Evolutionary conservation across 2,329 filamentous ascomycete species (phyloP).

Genomic region (Colletotrichum theobromicola): DNA sequence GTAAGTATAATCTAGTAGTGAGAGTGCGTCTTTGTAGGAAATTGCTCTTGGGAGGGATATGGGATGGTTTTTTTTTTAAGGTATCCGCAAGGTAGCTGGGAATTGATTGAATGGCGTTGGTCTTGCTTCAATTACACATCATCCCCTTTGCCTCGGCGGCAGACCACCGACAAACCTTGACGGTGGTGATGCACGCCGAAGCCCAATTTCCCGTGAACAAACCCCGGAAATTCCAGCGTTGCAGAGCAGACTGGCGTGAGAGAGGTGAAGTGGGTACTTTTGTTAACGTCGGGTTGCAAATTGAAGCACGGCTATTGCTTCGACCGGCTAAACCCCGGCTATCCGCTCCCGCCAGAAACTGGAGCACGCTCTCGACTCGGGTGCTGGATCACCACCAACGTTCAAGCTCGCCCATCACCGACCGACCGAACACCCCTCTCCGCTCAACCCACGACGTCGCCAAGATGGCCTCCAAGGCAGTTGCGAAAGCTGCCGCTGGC

Average conservation of each 20-base stretch:
- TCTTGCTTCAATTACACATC: not conserved
- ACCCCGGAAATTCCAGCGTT: not conserved
- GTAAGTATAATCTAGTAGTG: not conserved
- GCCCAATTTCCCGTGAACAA: not conserved
- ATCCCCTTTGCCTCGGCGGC: not conserved
- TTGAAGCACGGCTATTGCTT: slow-evolving; percentile 22
- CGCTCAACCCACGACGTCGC: slow-evolving; percentile 26
- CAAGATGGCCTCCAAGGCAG: slow-evolving; percentile 67
- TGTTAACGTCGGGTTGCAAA: slow-evolving; percentile 9
- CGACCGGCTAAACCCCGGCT: slow-evolving; percentile 16
- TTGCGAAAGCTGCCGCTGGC: slow-evolving; percentile 56
- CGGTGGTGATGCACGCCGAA: not conserved
- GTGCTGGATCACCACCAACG: slow-evolving; percentile 11
- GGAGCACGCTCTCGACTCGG: slow-evolving; percentile 17
- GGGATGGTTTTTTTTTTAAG: not conserved
- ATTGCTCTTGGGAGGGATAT: not conserved
- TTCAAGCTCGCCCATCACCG: slow-evolving; percentile 6
- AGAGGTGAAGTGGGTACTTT: slow-evolving; percentile 11
- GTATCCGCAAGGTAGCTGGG: slow-evolving; percentile 7
- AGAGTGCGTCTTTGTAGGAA: not conserved
- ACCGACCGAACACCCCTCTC: slow-evolving; percentile 14
- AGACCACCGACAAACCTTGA: not conserved
- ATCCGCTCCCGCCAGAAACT: slow-evolving; percentile 6
- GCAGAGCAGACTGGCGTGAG: not conserved
- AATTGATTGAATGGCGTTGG: slow-evolving; percentile 18